Percentiles rank a stretch among this genome's conserved stretches.
phyloP scores from a whole-genome alignment of 345 rosid species.

The Brassica incana region DNA sequence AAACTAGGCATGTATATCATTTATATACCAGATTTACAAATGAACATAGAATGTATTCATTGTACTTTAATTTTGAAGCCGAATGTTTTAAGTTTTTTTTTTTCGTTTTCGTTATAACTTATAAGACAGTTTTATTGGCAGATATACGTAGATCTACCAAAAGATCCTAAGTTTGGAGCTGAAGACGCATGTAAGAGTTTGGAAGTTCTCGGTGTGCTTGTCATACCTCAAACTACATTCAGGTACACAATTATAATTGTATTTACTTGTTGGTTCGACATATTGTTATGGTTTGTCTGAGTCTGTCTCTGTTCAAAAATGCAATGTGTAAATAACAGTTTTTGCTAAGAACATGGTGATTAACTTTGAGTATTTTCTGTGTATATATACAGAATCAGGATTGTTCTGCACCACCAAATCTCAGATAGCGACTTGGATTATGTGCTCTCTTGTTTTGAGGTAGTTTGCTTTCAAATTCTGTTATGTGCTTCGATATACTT shows the following conservation, averaged over 20 bases:
- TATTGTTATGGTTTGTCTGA: neutral
- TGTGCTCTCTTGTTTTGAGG: constrained; percentile 67
- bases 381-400: constrained; percentile 56
- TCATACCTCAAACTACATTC: constrained; percentile 56
- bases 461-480: constrained; percentile 21
- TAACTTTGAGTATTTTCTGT: constrained; percentile 8
- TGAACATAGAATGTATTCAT: neutral
- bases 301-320: neutral
- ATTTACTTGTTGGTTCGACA: neutral
- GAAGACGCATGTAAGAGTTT: constrained; percentile 61
- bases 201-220: constrained; percentile 65
- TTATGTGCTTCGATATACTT: neutral
- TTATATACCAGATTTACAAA: neutral
- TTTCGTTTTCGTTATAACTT: neutral
- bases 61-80: neutral
- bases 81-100: neutral
- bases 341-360: neutral
- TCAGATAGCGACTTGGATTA: constrained; percentile 73
- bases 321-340: neutral
- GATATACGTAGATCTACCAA: constrained; percentile 62
- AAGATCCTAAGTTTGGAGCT: constrained; percentile 52
- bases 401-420: constrained; percentile 85
- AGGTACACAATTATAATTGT: constrained; percentile 42
- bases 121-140: constrained; percentile 25
- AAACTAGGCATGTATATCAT: neutral